Conservation (phyloP, 306 rosid species). For the Castanospermum australe region DNA sequence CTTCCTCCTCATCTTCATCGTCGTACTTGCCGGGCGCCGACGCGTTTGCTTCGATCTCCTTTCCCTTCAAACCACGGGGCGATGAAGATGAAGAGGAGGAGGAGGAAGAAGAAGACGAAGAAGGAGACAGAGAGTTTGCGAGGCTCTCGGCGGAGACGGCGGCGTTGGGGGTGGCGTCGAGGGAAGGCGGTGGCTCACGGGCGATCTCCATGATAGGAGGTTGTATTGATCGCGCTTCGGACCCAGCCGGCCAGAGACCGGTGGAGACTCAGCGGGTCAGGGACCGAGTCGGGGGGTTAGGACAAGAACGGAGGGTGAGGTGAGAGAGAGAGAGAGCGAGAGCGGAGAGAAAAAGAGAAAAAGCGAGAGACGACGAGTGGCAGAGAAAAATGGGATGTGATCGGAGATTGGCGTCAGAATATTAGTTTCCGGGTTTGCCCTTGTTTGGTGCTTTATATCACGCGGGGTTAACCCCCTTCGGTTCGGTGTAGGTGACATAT, state of each 20-base stretch:
- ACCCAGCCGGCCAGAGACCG: conserved; percentile 40
- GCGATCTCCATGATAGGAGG: conserved; percentile 71
- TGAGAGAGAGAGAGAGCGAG: neutral
- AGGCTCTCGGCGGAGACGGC: conserved; percentile 30
- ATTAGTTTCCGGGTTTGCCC: conserved; percentile 40
- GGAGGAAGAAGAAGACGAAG: conserved; percentile 24
- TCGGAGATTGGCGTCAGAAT: neutral
- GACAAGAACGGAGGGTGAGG: neutral
- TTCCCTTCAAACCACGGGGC: conserved; percentile 41
- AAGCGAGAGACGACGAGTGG: neutral
- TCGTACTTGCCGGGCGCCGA: conserved; percentile 53
- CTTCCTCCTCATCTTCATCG: conserved; percentile 90
- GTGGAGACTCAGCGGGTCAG: conserved; percentile 37
- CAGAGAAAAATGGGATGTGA: neutral
- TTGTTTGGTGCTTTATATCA: neutral
- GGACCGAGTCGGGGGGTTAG: conserved; percentile 24
- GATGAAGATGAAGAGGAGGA: conserved; percentile 40
- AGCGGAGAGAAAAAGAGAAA: neutral
- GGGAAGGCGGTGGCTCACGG: conserved; percentile 51
- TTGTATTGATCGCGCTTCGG: neutral
- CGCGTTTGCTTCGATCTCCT: conserved; percentile 42
- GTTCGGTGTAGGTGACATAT: conserved; percentile 11
- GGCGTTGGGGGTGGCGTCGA: conserved; percentile 39
- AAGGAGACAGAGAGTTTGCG: conserved; percentile 36
- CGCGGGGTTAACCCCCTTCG: conserved; percentile 23